Evolutionary conservation across 2,329 filamentous ascomycete species (phyloP).

Genomic region (Fusarium nelsonii): DNA sequence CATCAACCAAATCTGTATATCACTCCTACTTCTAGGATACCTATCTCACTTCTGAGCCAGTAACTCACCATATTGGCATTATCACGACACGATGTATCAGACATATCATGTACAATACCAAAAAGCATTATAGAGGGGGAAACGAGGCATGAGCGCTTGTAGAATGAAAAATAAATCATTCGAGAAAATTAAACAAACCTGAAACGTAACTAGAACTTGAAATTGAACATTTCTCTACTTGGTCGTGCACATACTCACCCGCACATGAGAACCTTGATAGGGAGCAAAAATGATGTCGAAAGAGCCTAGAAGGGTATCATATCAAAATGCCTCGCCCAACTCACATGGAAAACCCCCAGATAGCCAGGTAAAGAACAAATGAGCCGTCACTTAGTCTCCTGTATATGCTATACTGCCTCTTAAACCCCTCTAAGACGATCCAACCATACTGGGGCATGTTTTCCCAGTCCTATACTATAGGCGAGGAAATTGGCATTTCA

Average conservation of each 20-base stretch:
- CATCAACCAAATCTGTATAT: slow-evolving; percentile 28
- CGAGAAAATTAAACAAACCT: too few relatives aligned
- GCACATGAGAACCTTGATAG: neutral
- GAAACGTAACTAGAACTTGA: neutral
- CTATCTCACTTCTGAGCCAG: neutral
- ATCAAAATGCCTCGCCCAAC: neutral
- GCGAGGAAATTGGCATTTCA: slow-evolving; percentile 16
- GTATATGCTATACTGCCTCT: slow-evolving; percentile 40
- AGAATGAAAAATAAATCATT: neutral
- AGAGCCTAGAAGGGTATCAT: neutral
- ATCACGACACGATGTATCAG: slow-evolving; percentile 1
- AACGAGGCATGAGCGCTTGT: neutral
- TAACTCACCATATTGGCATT: neutral
- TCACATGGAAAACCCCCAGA: slow-evolving; percentile 11
- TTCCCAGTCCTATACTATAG: slow-evolving; percentile 4
- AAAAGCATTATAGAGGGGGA: neutral
- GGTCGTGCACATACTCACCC: neutral
- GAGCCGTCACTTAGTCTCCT: slow-evolving; percentile 27
- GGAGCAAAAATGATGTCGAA: neutral
- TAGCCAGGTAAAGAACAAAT: slow-evolving; percentile 4
- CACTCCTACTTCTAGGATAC: slow-evolving; percentile 10
- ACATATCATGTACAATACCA: slow-evolving; percentile 35
- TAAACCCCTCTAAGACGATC: slow-evolving; percentile 27
- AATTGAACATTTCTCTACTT: neutral
- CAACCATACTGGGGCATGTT: slow-evolving; percentile 17